A percentile compares a stretch with the other conserved stretches of the same genome.
phyloP scores from a whole-genome alignment of 257 asterid genomes.

The Gentiana macrophylla region DNA sequence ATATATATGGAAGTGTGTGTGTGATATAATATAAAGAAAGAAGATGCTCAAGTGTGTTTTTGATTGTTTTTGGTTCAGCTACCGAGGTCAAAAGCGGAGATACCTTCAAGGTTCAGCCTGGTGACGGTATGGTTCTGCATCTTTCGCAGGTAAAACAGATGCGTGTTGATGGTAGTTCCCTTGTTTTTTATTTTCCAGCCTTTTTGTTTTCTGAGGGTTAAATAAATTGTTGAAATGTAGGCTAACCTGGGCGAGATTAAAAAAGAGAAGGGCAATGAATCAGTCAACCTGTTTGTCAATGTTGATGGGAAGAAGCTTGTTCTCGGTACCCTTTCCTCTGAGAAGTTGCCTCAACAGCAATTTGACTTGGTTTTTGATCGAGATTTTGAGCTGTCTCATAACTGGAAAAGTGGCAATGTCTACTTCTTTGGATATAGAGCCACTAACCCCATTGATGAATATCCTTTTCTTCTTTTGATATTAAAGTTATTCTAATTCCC shows the following conservation, averaged over 20 bases:
- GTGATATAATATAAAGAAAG: too few relatives aligned
- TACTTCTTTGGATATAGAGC: constrained; percentile 64
- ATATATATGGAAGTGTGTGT: neutral
- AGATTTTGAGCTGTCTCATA: constrained; percentile 59
- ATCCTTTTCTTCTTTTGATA: constrained; percentile 32
- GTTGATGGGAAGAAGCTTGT: constrained; percentile 59
- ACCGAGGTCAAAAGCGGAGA: constrained; percentile 60
- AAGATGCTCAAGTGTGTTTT: neutral
- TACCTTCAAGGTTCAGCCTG: constrained; percentile 41
- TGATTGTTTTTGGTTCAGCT: constrained; percentile 19
- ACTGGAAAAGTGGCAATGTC: constrained; percentile 68
- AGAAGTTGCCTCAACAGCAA: constrained; percentile 69
- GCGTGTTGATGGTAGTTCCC: neutral
- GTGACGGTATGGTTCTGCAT: constrained; percentile 46
- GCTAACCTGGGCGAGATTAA: constrained; percentile 61
- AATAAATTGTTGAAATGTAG: constrained; percentile 17
- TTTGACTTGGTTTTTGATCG: constrained; percentile 53
- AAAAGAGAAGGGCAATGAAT: constrained; percentile 39
- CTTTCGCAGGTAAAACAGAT: constrained; percentile 52
- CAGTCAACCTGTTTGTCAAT: constrained; percentile 35
- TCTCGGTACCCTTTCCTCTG: constrained; percentile 59
- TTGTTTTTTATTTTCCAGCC: neutral
- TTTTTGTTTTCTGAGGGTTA: neutral
- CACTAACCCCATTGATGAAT: constrained; percentile 38
- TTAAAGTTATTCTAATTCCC: neutral